Evolutionary conservation across 2,329 filamentous ascomycete genomes (phyloP), one percentile per base, ranked within the genome.

Genomic region (Aureobasidium sp.): DNA sequence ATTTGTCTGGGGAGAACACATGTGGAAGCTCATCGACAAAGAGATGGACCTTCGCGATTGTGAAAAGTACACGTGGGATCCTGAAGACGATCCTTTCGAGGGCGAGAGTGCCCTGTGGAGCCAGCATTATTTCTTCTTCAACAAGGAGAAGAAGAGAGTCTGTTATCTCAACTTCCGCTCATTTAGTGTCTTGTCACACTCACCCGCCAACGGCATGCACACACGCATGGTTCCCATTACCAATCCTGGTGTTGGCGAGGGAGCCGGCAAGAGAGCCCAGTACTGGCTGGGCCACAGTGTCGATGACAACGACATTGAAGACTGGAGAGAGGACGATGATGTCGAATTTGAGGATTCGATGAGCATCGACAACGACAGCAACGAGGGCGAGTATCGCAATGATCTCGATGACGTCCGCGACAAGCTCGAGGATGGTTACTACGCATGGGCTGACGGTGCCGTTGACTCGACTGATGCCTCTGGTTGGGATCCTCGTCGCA

Each of bases 61-160:
- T 71, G 85, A 84, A 53, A 83, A 91, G 57, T 97, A 95, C 69
- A 86, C 85, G 53, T 98, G 95, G 71, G 81, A 86, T 48, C 93
- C 93, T 0, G 85, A 89, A 35, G 88, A 90, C 57, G 90, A 95
- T 64, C 89, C 90, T 0, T 95, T 94, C 63, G 86, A 90, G 62
- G 90, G 95, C 57, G 90, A 96, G 64, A 88, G 88, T 57, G 86
- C 90, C 8, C 90, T 98, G 58, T 98, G 91, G 91, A 90, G 88
- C 45, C 78, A 90, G 58, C 90, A 97, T 68, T 96, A 95, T 70
- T 95, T 98, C 74, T 95, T 97, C 70, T 97, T 96, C 79, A 96
- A 95, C 75, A 91, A 91, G 64, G 77, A 84, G 22, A 79, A 85
- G 65, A 97, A 97, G 74, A 83, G 93, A 37, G 91, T 98, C 16